Conservation (phyloP, 2,329 filamentous ascomycete species). For the Penicillium thymicola region DNA sequence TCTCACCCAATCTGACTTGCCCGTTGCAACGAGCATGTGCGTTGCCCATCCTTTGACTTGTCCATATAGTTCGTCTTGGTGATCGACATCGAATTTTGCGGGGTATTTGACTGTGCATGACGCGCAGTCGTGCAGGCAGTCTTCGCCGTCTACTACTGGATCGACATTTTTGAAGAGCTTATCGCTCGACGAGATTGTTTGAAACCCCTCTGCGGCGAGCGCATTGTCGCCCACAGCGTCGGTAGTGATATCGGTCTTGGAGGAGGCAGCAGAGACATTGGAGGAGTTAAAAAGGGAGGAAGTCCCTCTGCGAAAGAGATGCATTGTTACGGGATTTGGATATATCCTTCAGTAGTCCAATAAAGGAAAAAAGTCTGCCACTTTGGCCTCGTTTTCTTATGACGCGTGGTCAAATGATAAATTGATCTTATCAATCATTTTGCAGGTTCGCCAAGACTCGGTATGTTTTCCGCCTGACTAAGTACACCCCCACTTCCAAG, state of each 20-base stretch:
- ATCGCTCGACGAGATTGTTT: slow-evolving; percentile 45
- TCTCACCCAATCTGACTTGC: slow-evolving; percentile 90
- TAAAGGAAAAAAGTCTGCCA: background rate
- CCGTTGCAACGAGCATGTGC: slow-evolving; percentile 89
- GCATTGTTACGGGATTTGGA: slow-evolving; percentile 24
- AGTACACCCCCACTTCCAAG: slow-evolving; percentile 13
- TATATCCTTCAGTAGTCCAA: background rate
- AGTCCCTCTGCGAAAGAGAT: slow-evolving; percentile 35
- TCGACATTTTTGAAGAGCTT: slow-evolving; percentile 72
- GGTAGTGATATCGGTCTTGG: slow-evolving; percentile 21
- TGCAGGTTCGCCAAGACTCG: slow-evolving; percentile 23
- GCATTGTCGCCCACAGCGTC: slow-evolving; percentile 21
- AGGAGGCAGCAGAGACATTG: slow-evolving; percentile 24
- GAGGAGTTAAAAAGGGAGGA: slow-evolving; percentile 33
- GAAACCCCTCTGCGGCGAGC: slow-evolving; percentile 41
- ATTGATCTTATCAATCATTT: slow-evolving; percentile 36
- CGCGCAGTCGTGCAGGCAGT: slow-evolving; percentile 83
- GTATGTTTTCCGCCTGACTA: slow-evolving; percentile 23
- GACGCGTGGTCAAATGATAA: slow-evolving; percentile 4
- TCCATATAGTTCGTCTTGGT: slow-evolving; percentile 76
- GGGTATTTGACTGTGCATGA: slow-evolving; percentile 78
- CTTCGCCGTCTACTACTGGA: slow-evolving; percentile 77
- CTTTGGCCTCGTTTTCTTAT: background rate
- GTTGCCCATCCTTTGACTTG: slow-evolving; percentile 82
- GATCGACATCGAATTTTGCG: slow-evolving; percentile 68